These are phyloP conservation scores for Alternaria ventricosa DNA, from an alignment of 2,329 filamentous ascomycete genomes.

Conservation along the genomic window DNA sequence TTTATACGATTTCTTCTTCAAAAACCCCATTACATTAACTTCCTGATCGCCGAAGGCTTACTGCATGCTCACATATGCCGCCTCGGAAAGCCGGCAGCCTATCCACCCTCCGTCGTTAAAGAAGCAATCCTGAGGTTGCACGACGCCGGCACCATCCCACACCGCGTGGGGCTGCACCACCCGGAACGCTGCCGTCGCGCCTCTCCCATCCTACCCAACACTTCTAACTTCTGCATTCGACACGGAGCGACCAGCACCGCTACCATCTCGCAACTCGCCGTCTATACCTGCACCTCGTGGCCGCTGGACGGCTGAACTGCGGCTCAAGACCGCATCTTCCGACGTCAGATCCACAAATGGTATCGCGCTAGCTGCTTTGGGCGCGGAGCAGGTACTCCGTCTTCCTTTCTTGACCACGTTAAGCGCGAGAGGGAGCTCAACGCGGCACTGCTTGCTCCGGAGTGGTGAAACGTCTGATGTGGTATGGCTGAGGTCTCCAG, in stretches of 20 bases:
- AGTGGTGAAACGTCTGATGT: slow-evolving; percentile 29
- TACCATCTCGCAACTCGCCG: slow-evolving; percentile 17
- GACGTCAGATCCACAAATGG: slow-evolving; percentile 14
- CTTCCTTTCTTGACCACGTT: slow-evolving; percentile 23
- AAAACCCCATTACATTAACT: background rate
- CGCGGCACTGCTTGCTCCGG: slow-evolving; percentile 36
- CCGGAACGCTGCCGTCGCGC: slow-evolving; percentile 6
- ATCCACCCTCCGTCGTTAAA: background rate
- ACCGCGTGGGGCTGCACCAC: slow-evolving; percentile 4
- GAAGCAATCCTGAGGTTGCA: background rate
- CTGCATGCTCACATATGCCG: background rate
- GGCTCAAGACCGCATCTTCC: slow-evolving; percentile 28
- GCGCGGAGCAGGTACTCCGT: slow-evolving; percentile 27
- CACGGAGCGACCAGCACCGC: slow-evolving; percentile 34
- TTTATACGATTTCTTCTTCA: background rate
- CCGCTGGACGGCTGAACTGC: slow-evolving; percentile 13
- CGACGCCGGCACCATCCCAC: slow-evolving; percentile 3
- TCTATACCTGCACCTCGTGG: slow-evolving; percentile 20
- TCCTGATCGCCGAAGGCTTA: background rate
- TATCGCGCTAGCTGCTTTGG: slow-evolving; percentile 24
- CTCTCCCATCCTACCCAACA: slow-evolving; percentile 1
- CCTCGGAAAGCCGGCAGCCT: background rate
- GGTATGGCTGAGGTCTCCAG: slow-evolving; percentile 23
- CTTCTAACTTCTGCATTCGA: slow-evolving; percentile 12
- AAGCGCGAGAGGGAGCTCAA: slow-evolving; percentile 34